Evolutionary conservation across 2,329 filamentous ascomycete species (phyloP), one percentile per base, ranked within the genome.

Genomic region (Talaromyces islandicus): DNA sequence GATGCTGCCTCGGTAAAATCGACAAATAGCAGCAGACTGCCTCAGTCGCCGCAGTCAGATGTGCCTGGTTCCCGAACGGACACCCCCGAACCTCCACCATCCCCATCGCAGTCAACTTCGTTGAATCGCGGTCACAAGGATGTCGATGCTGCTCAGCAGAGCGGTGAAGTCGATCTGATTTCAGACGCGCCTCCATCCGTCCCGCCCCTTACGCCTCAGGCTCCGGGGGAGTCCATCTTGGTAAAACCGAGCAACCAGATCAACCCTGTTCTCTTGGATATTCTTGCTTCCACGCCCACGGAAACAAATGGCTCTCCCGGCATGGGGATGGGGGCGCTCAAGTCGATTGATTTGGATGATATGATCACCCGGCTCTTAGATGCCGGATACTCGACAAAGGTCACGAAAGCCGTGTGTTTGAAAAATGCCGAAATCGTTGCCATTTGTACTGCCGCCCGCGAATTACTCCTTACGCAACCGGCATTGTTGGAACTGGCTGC

Each of bases 381-480:
- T 75, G 93, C 94, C 10, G 94, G 90, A 12, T 99, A 99, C 72
- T 90, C 92, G 51, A 92, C 92, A 65, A 99, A 99, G 76, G 91
- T 97, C 67, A 97, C 94, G 64, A 99, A 99, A 81, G 91, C 92
- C 24, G 93, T 97, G 25, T 97, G 92, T 68, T 81, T 99, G 62
- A 97, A 96, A 81, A 97, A 99, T 72, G 94, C 94, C 43, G 94
- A 99, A 75, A 97, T 99, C 65, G 89, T 88, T 53, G 92, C 93
- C 62, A 93, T 99, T 65, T 99, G 94, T 74, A 86, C 89, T 64
- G 90, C 91, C 59, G 92, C 90, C 3, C 86, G 92, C 60, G 94
- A 99, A 75, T 84, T 93, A 10, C 90, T 99, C 64, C 80, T 99
- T 7, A 92, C 89, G 5, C 94, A 99, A 71, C 94, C 94, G 4